A percentile compares a stretch with the other conserved stretches of the same genome.
phyloP scores from a whole-genome alignment of 345 rosid genomes.

The Erucastrum elatum region DNA sequence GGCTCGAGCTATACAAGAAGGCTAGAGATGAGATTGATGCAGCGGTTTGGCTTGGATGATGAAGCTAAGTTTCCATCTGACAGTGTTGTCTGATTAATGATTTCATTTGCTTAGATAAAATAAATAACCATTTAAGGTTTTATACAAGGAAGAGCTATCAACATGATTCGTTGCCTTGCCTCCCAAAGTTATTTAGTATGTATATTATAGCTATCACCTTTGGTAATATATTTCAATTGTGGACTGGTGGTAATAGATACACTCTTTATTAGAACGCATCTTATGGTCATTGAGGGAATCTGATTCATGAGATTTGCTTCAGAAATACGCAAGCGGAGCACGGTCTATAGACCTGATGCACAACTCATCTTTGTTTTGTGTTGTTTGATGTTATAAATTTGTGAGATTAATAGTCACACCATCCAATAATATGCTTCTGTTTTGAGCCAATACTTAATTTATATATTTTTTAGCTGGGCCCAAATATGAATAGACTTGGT shows the following conservation, averaged over 20 bases:
- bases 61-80: neutral
- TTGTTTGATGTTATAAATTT: neutral
- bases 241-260: too few relatives aligned
- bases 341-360: too few relatives aligned
- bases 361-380: neutral
- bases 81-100: neutral
- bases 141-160: neutral
- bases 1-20: slow-evolving; percentile 70
- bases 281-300: too few relatives aligned
- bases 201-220: too few relatives aligned
- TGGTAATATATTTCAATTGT: too few relatives aligned
- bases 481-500: neutral
- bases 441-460: neutral
- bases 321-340: too few relatives aligned
- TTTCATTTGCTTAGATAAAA: neutral
- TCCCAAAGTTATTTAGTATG: neutral
- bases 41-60: slow-evolving; percentile 42
- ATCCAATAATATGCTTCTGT: neutral
- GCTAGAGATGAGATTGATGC: slow-evolving; percentile 78
- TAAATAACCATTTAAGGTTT: neutral
- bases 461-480: neutral
- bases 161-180: neutral
- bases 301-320: too few relatives aligned
- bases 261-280: too few relatives aligned
- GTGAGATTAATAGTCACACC: neutral